These are phyloP conservation scores for Cyberlindnera mississippiensis DNA, from an alignment of 805 yeast species.

Conservation along the genomic window DNA sequence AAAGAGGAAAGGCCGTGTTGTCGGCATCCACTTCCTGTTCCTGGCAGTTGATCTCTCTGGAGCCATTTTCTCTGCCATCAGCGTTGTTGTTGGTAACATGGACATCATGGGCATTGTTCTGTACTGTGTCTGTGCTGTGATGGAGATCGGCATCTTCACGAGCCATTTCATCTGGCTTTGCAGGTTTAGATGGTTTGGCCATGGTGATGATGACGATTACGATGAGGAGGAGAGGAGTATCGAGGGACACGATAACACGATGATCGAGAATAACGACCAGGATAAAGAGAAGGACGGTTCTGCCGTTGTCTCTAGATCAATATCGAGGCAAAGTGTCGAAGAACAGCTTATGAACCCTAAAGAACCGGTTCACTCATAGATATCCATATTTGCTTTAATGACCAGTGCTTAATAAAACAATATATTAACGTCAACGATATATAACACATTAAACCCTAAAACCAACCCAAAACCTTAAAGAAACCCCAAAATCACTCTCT, in stretches of 20 bases:
- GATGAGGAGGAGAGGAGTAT: too few species aligned
- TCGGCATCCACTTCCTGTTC: constrained; percentile 85
- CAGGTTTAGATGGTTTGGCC: constrained; percentile 31
- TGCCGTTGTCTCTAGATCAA: too few species aligned
- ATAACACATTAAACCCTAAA: background rate
- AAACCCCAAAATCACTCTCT: constrained; percentile 2
- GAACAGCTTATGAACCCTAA: too few species aligned
- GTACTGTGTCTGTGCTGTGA: constrained; percentile 57
- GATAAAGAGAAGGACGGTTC: too few species aligned
- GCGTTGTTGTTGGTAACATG: constrained; percentile 52
- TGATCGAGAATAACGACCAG: background rate
- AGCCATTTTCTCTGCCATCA: constrained; percentile 71
- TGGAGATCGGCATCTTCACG: constrained; percentile 67
- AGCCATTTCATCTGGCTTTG: constrained; percentile 62
- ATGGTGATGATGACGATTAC: constrained; percentile 17
- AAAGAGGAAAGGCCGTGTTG: constrained; percentile 77
- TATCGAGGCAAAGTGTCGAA: too few species aligned
- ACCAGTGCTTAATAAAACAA: background rate
- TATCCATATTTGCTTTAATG: too few species aligned
- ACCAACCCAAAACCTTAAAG: background rate
- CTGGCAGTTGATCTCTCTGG: constrained; percentile 75
- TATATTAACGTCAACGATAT: background rate
- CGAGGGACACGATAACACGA: background rate
- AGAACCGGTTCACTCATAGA: too few species aligned
- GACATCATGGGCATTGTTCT: constrained; percentile 70